These are phyloP conservation scores for Phyllosticta citribraziliensis DNA, from an alignment of 2,329 filamentous ascomycete species.

Conservation along the genomic window DNA sequence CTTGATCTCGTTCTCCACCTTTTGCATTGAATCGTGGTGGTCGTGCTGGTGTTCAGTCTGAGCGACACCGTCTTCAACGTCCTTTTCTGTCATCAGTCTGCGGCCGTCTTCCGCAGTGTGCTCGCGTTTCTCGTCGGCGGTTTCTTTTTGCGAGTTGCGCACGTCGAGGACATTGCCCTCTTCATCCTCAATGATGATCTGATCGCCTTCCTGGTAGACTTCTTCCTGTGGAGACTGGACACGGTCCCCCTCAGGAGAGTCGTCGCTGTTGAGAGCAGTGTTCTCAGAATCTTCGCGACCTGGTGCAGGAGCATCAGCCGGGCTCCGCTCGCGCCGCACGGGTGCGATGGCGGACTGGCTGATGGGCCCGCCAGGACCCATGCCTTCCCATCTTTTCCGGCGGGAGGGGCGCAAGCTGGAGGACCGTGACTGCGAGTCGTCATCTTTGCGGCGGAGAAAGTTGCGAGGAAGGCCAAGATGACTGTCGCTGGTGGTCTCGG, in stretches of 20 bases:
- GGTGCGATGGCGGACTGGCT: slow-evolving; percentile 84
- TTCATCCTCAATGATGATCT: slow-evolving; percentile 73
- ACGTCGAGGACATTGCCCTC: slow-evolving; percentile 78
- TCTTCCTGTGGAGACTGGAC: slow-evolving; percentile 41
- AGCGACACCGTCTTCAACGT: slow-evolving; percentile 33
- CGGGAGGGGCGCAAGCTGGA: slow-evolving; percentile 41
- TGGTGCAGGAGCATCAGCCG: slow-evolving; percentile 22
- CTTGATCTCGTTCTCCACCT: slow-evolving; percentile 26
- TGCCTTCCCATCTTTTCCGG: slow-evolving; percentile 61
- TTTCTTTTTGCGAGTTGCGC: slow-evolving; percentile 18
- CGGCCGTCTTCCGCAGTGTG: slow-evolving; percentile 47
- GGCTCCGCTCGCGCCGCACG: slow-evolving; percentile 14
- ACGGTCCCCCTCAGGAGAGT: slow-evolving; percentile 26
- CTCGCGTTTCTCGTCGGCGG: slow-evolving; percentile 50
- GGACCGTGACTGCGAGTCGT: slow-evolving; percentile 57
- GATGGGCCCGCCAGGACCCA: slow-evolving; percentile 74
- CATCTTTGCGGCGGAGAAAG: slow-evolving; percentile 69
- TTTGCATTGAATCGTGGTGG: slow-evolving; percentile 30
- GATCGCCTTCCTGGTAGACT: slow-evolving; percentile 68
- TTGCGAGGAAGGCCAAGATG: slow-evolving; percentile 62
- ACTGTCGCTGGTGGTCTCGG: slow-evolving; percentile 59
- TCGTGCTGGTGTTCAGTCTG: slow-evolving; percentile 33
- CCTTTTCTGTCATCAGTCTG: slow-evolving; percentile 44
- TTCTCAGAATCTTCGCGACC: slow-evolving; percentile 36
- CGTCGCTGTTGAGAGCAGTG: slow-evolving; percentile 33